Evolutionary conservation across 805 yeast genomes (phyloP).

Genomic region (Candida multigemmis): DNA sequence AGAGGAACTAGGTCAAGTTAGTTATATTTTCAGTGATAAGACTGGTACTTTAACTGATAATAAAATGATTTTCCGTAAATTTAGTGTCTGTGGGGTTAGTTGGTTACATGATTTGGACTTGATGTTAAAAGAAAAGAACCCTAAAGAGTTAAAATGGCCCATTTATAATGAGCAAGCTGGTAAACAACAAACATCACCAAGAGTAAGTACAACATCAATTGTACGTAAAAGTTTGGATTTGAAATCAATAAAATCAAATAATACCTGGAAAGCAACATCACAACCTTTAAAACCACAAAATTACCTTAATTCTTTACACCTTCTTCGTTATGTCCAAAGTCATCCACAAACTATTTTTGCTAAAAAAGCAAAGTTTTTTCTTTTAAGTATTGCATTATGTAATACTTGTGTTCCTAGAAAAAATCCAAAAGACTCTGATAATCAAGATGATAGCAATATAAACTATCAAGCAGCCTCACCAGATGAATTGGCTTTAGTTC

Average conservation of each 20-base stretch:
- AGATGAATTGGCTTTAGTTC: slow-evolving; percentile 87
- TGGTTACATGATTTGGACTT: slow-evolving; percentile 67
- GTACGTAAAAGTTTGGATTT: slow-evolving; percentile 26
- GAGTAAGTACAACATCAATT: slow-evolving; percentile 21
- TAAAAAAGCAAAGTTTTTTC: slow-evolving; percentile 66
- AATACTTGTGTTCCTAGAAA: slow-evolving; percentile 81
- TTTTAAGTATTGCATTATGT: slow-evolving; percentile 77
- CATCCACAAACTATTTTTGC: slow-evolving; percentile 67
- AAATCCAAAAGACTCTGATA: slow-evolving; percentile 4
- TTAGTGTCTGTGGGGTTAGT: slow-evolving; percentile 79
- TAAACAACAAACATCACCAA: slow-evolving; percentile 3
- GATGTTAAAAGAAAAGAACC: slow-evolving; percentile 2
- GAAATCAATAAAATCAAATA: slow-evolving; percentile 10
- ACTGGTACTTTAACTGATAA: slow-evolving; percentile 97
- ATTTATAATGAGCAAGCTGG: background rate
- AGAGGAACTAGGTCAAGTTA: slow-evolving; percentile 95
- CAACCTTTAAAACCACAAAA: slow-evolving; percentile 33
- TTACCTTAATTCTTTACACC: slow-evolving; percentile 45
- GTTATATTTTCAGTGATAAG: slow-evolving; percentile 90
- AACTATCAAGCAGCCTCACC: slow-evolving; percentile 94
- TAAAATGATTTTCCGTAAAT: slow-evolving; percentile 82
- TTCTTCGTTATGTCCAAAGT: slow-evolving; percentile 60
- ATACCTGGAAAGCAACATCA: slow-evolving; percentile 41
- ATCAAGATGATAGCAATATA: slow-evolving; percentile 24
- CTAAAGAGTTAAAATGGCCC: background rate